A percentile compares a stretch with the other conserved stretches of the same genome.
phyloP scores from a whole-genome alignment of 192 early-diverging fungal genomes.

The Dissophora ornata region DNA sequence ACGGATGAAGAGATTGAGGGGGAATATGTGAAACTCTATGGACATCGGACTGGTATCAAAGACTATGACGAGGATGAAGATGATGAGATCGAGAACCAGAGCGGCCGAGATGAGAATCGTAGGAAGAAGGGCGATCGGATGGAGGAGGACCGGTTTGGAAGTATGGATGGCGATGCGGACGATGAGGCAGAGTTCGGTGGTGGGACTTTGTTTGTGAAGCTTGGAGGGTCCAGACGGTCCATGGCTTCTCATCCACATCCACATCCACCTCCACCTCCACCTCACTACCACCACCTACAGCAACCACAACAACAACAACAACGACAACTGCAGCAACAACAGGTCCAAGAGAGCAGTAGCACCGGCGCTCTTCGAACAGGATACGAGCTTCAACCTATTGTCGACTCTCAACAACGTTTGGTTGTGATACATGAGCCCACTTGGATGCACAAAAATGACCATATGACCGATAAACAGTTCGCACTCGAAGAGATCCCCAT shows the following conservation, averaged over 20 bases:
- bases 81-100: not conserved
- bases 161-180: constrained; percentile 33
- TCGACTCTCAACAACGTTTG: not conserved
- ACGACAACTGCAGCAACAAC: not conserved
- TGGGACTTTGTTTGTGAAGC: constrained; percentile 1
- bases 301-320: too few species aligned
- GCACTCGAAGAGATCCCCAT: constrained; percentile 38
- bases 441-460: constrained; percentile 20
- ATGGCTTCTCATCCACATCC: too few species aligned
- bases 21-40: constrained; percentile 36
- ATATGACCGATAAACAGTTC: constrained; percentile 40
- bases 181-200: constrained; percentile 36
- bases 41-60: too few species aligned
- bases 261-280: too few species aligned
- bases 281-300: too few species aligned
- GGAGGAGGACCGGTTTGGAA: not conserved
- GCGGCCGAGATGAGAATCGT: constrained; percentile 6
- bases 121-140: too few species aligned
- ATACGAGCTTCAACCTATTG: not conserved
- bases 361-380: not conserved
- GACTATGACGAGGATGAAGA: constrained; percentile 14
- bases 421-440: not conserved
- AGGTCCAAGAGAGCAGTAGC: constrained; percentile 9
- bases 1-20: constrained; percentile 39
- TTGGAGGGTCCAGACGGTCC: constrained; percentile 38